Evolutionary conservation across 2,329 filamentous ascomycete genomes (phyloP), one percentile per base, ranked within the genome.

Genomic region (Grosmannia penicillata): DNA sequence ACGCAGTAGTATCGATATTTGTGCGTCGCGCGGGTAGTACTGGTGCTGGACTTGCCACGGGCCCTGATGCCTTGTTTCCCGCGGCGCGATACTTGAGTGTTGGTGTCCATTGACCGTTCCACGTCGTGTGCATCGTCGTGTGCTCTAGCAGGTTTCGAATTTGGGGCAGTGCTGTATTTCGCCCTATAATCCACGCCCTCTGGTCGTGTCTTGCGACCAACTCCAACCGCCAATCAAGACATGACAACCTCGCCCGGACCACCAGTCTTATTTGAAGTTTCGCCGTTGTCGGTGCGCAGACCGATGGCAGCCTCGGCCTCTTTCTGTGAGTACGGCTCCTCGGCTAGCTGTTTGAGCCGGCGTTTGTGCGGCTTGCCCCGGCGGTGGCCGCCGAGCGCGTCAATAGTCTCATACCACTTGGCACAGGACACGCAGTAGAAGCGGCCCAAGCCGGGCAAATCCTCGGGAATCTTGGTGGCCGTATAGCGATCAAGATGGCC

Each of bases 351-450:
- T 56, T 86, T 85, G 38, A 93, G 85, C 83, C 82, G 81, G 65
- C 86, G 75, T 72, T 87, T 95, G 62, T 98, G 91, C 47, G 83
- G 84, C 63, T 95, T 98, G 50, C 84, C 85, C 57, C 81, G 84
- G 41, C 68, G 68, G 60, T 98, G 91, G 22, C 73, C 68, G 26
- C 70, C 66, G 41, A 93, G 64, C 49, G 83, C 93, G 50, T 71
- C 59, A 48, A 91, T 82, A 36, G 77, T 81, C 57, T 96, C 89
- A 57, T 93, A 96, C 80, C 84, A 96, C 63, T 93, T 96, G 45
- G 91, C 81, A 58, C 91, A 98, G 59, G 94, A 82, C 14, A 81
- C 68, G 58, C 91, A 98, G 60, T 95, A 96, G 56, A 78, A 78
- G 49, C 75, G 70, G 21, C 91, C 91, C 35, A 95, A 67, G 0